phyloP scores from a whole-genome alignment of 2,329 filamentous ascomycete species.

The Penicillium sp. region DNA sequence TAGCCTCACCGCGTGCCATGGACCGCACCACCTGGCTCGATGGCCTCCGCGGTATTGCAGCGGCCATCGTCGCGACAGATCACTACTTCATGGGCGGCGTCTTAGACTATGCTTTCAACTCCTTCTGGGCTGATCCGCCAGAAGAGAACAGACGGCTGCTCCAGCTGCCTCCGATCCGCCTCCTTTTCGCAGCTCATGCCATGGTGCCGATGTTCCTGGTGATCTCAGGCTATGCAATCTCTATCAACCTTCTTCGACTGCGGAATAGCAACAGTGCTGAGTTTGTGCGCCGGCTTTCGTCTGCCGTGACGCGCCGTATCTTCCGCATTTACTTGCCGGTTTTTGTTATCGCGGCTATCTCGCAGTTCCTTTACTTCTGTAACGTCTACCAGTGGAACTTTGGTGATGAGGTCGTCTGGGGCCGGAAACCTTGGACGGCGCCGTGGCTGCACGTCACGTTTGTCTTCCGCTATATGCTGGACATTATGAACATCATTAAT shows the following conservation, averaged over 20 bases:
- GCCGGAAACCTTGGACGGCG: slow-evolving; percentile 10
- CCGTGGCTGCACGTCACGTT: slow-evolving; percentile 13
- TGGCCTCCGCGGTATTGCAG: slow-evolving; percentile 31
- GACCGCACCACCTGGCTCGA: slow-evolving; percentile 25
- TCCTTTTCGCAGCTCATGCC: slow-evolving; percentile 36
- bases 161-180: slow-evolving; percentile 40
- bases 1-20: background rate
- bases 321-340: slow-evolving; percentile 34
- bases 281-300: slow-evolving; percentile 13
- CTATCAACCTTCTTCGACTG: slow-evolving; percentile 50
- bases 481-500: slow-evolving; percentile 10
- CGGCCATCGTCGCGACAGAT: slow-evolving; percentile 23
- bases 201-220: slow-evolving; percentile 57
- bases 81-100: slow-evolving; percentile 28
- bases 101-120: slow-evolving; percentile 19
- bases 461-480: slow-evolving; percentile 10
- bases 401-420: slow-evolving; percentile 4
- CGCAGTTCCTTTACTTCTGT: slow-evolving; percentile 19
- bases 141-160: slow-evolving; percentile 19
- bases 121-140: slow-evolving; percentile 24
- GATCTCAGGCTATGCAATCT: slow-evolving; percentile 58
- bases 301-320: slow-evolving; percentile 27
- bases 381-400: slow-evolving; percentile 17
- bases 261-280: slow-evolving; percentile 7
- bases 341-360: slow-evolving; percentile 21